phyloP scores from a whole-genome alignment of 345 rosid species.

The Ceriops decandra region DNA sequence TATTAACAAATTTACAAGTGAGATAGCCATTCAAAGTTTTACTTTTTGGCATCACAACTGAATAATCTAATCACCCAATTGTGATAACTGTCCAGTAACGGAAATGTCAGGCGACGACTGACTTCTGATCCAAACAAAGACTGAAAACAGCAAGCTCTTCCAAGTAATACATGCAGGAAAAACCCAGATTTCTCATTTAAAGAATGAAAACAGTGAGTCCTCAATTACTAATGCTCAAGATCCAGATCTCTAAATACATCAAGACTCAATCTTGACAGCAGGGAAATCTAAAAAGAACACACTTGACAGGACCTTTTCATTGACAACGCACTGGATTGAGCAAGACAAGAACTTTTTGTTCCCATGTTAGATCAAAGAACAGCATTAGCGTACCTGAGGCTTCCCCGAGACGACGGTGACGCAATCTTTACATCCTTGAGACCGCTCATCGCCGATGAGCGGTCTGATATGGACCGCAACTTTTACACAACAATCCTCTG shows the following conservation, averaged over 20 bases:
- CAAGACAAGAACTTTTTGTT: background rate
- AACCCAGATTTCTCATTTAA: constrained; percentile 11
- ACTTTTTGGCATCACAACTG: constrained; percentile 8
- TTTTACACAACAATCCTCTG: constrained; percentile 89
- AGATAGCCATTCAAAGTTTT: constrained; percentile 12
- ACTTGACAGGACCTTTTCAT: background rate
- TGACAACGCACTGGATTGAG: background rate
- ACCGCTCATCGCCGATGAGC: constrained; percentile 81
- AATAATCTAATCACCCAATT: constrained; percentile 8
- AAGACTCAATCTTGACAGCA: constrained; percentile 13
- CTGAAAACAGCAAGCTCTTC: constrained; percentile 8
- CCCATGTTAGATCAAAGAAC: constrained; percentile 16
- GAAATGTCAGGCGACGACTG: constrained; percentile 19
- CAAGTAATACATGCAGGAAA: constrained; percentile 26
- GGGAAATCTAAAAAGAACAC: background rate
- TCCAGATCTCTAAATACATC: constrained; percentile 41
- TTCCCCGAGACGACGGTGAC: constrained; percentile 80
- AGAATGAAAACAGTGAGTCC: background rate
- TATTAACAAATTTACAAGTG: constrained; percentile 11
- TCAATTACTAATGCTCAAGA: constrained; percentile 20
- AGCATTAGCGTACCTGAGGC: constrained; percentile 68
- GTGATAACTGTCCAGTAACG: constrained; percentile 8
- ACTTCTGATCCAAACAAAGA: constrained; percentile 29
- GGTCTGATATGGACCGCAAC: constrained; percentile 98
- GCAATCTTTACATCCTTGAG: constrained; percentile 95